A percentile compares a stretch with the other conserved stretches of the same genome.
phyloP scores from a whole-genome alignment of 352 stramenopile genomes.

The Phytopythium delawarense region DNA sequence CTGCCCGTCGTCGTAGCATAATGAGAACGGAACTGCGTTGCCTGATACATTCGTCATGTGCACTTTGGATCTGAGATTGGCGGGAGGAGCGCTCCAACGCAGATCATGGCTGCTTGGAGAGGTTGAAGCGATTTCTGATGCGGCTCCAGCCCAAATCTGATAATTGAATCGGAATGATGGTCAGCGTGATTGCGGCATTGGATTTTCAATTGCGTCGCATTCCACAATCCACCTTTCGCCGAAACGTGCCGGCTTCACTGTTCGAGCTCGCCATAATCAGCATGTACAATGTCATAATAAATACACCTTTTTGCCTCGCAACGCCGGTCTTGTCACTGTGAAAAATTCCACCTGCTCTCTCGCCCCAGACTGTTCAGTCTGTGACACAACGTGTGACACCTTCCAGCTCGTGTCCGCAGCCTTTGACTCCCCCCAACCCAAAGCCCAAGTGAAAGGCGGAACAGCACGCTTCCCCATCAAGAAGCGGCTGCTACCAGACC shows the following conservation, averaged over 20 bases:
- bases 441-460: neutral
- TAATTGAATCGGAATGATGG: neutral
- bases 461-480: too few relatives aligned
- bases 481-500: too few relatives aligned
- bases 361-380: neutral
- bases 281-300: too few relatives aligned
- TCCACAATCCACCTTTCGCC: neutral
- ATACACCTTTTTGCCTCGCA: too few relatives aligned
- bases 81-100: neutral
- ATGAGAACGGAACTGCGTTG: neutral
- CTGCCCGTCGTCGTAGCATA: neutral
- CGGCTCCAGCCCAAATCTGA: neutral
- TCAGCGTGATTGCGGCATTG: neutral
- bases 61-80: too few relatives aligned
- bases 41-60: neutral
- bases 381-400: neutral
- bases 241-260: neutral
- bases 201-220: neutral
- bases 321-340: neutral
- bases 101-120: neutral
- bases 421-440: neutral
- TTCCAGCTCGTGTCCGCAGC: neutral
- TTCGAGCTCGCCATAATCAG: too few relatives aligned
- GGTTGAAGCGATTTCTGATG: neutral
- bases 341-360: neutral